These are phyloP conservation scores for Eucalyptus guilfoylei DNA, from an alignment of 345 rosid species.

Conservation along the genomic window DNA sequence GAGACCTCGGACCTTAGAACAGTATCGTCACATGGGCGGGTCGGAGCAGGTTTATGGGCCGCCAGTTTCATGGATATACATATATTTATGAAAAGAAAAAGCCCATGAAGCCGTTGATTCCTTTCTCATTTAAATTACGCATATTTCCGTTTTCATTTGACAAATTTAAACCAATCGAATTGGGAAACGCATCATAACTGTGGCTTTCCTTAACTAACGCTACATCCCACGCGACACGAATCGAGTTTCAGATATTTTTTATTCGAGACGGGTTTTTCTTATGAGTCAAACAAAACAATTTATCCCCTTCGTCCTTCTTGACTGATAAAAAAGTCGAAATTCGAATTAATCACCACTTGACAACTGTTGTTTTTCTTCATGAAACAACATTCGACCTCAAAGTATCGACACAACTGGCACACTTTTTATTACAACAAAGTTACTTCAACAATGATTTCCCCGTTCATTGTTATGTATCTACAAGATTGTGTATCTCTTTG, in stretches of 20 bases:
- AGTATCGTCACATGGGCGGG: background rate
- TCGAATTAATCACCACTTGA: background rate
- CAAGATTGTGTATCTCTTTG: background rate
- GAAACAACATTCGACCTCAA: background rate
- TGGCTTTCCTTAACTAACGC: background rate
- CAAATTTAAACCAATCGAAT: background rate
- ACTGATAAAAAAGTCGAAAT: background rate
- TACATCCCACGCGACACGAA: background rate
- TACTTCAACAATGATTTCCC: background rate
- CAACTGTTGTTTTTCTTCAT: background rate
- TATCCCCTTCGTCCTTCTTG: background rate
- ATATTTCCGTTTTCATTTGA: background rate
- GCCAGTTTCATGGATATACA: background rate
- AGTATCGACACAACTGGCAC: background rate
- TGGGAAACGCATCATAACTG: background rate
- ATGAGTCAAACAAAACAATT: background rate
- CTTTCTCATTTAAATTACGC: background rate
- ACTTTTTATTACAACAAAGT: background rate
- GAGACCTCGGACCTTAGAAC: background rate
- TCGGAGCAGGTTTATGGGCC: background rate
- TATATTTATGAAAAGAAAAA: background rate
- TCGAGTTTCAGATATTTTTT: background rate
- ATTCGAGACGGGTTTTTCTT: background rate
- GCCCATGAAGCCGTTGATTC: background rate
- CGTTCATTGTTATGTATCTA: background rate